Evolutionary conservation across 1,284 basidiomycete genomes (phyloP).

Genomic region (Ustilago loliicola): DNA sequence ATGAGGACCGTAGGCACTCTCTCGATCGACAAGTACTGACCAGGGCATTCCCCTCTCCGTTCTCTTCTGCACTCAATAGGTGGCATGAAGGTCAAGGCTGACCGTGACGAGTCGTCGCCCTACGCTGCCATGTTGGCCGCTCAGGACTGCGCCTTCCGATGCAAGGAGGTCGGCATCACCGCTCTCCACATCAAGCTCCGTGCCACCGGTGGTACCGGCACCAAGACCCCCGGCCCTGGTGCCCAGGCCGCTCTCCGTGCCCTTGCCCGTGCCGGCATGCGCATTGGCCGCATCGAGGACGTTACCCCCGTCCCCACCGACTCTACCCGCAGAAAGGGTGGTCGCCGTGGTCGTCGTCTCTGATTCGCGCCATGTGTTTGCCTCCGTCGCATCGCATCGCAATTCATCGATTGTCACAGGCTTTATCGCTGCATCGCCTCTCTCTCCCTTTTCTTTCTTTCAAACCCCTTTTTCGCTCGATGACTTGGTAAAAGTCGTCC

Average conservation of each 20-base stretch:
- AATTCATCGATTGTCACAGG: background rate
- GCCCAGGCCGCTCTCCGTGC: constrained; percentile 98
- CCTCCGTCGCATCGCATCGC: constrained; percentile 16
- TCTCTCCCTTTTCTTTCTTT: constrained; percentile 16
- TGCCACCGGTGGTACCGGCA: constrained; percentile 97
- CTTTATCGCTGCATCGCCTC: background rate
- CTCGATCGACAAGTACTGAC: constrained; percentile 9
- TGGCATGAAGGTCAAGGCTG: constrained; percentile 99
- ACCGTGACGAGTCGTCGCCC: constrained; percentile 98
- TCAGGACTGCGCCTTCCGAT: constrained; percentile 94
- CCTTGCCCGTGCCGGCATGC: constrained; percentile 97
- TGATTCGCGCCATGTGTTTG: constrained; percentile 65
- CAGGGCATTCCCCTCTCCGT: background rate
- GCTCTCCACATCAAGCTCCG: constrained; percentile 98
- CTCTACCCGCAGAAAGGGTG: constrained; percentile 98
- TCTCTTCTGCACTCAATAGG: constrained; percentile 72
- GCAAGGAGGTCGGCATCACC: constrained; percentile 98
- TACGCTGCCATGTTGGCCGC: constrained; percentile 99
- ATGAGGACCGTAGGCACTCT: no score
- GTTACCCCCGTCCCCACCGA: constrained; percentile 98
- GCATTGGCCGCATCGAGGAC: constrained; percentile 91
- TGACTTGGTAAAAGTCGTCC: constrained; percentile 17
- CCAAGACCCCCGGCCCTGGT: constrained; percentile 98
- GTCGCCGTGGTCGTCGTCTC: constrained; percentile 99
- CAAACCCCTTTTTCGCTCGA: constrained; percentile 25